Percentiles rank a stretch among this genome's conserved stretches.
phyloP scores from a whole-genome alignment of 2,329 filamentous ascomycete species.

The Colletotrichum coccodes region DNA sequence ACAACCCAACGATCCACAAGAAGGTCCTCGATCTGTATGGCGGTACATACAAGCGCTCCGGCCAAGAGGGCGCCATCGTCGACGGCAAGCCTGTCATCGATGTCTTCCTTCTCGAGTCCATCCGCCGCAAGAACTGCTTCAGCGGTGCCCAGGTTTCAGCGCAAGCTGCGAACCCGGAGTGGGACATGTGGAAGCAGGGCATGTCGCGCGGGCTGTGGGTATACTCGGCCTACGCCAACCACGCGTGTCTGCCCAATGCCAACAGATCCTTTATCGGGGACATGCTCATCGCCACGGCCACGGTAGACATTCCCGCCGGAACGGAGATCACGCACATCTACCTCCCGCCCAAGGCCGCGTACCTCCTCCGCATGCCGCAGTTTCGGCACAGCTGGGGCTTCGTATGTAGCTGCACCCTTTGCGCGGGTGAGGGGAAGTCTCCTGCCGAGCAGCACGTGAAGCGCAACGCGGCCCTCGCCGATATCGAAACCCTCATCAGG shows the following conservation, averaged over 20 bases:
- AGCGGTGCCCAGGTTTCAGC: constrained; percentile 44
- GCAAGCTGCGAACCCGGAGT: constrained; percentile 39
- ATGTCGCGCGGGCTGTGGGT: constrained; percentile 45
- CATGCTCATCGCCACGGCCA: constrained; percentile 45
- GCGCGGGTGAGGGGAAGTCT: constrained; percentile 42
- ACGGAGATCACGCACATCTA: constrained; percentile 52
- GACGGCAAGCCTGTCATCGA: constrained; percentile 49
- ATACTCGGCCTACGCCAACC: constrained; percentile 48
- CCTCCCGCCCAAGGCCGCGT: constrained; percentile 44
- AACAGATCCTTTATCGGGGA: constrained; percentile 48
- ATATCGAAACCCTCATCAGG: constrained; percentile 42
- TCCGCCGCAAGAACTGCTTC: constrained; percentile 54
- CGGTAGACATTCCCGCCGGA: constrained; percentile 45
- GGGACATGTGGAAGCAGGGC: constrained; percentile 35
- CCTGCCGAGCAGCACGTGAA: constrained; percentile 32
- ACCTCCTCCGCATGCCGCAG: constrained; percentile 38
- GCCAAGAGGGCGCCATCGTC: constrained; percentile 43
- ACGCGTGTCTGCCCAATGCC: constrained; percentile 47
- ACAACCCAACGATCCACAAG: constrained; percentile 49
- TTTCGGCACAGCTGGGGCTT: constrained; percentile 50
- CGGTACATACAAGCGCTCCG: constrained; percentile 44
- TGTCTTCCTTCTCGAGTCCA: constrained; percentile 50
- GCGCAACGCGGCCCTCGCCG: constrained; percentile 35
- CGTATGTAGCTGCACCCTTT: constrained; percentile 50
- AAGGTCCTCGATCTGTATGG: constrained; percentile 47